These are phyloP conservation scores for Dipodascopsis uninucleata DNA, from an alignment of 805 yeast genomes.

Conservation along the genomic window DNA sequence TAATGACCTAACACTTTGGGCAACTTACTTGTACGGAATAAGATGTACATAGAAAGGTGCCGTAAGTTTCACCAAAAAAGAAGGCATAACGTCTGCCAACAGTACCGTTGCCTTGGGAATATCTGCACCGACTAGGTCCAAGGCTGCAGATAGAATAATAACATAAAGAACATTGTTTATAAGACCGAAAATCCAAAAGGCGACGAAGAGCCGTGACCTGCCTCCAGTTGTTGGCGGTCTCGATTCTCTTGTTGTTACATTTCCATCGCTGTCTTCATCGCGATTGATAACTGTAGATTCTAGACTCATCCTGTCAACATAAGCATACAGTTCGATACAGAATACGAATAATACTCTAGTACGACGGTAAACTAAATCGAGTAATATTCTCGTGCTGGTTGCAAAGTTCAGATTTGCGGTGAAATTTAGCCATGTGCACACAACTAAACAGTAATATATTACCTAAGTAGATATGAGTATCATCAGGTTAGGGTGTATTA, in stretches of 20 bases:
- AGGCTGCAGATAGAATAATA: constrained; percentile 85
- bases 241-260: not conserved
- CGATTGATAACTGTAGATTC: too few species aligned
- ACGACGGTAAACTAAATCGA: too few species aligned
- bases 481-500: too few species aligned
- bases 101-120: constrained; percentile 84
- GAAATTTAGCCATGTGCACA: too few species aligned
- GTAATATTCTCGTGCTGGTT: too few species aligned
- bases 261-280: too few species aligned
- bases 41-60: constrained; percentile 78
- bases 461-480: too few species aligned
- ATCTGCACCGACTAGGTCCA: constrained; percentile 78
- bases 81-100: constrained; percentile 81
- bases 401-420: too few species aligned
- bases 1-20: not conserved
- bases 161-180: constrained; percentile 87
- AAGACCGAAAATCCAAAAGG: constrained; percentile 57
- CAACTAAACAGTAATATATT: too few species aligned
- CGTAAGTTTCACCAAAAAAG: constrained; percentile 62
- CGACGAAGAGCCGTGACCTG: constrained; percentile 12
- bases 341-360: too few species aligned
- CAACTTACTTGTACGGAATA: constrained; percentile 49
- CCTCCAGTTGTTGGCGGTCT: not conserved
- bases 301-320: too few species aligned
- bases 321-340: too few species aligned